phyloP scores from a whole-genome alignment of 768 basidiomycete species.

The Amanita subjunquillea region DNA sequence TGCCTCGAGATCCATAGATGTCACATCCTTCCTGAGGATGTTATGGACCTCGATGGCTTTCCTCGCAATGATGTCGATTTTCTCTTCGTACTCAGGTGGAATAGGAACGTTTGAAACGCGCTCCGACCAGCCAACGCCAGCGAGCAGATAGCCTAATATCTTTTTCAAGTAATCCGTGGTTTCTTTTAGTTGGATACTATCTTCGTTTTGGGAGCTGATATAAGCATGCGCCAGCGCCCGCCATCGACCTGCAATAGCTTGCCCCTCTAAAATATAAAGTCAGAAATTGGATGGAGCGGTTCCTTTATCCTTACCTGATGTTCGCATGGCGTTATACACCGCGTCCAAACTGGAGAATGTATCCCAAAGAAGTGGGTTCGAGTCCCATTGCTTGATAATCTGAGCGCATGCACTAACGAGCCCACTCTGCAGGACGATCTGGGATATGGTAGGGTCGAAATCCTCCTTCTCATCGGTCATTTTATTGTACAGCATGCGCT shows the following conservation, averaged over 20 bases:
- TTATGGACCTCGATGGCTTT: constrained; percentile 30
- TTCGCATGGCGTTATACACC: constrained; percentile 29
- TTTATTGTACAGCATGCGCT: neutral
- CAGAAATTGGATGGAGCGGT: neutral
- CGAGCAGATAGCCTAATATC: neutral
- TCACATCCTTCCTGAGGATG: constrained; percentile 47
- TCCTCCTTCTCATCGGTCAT: neutral
- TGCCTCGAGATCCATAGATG: constrained; percentile 46
- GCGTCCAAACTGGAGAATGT: constrained; percentile 13
- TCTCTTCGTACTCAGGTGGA: neutral
- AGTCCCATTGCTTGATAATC: neutral
- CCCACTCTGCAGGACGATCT: constrained; percentile 33
- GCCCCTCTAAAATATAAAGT: constrained; percentile 22
- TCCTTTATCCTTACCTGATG: constrained; percentile 23
- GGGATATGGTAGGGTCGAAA: constrained; percentile 27
- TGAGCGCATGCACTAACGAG: constrained; percentile 19
- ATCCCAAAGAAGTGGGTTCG: neutral
- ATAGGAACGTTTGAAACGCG: neutral
- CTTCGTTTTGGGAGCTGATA: neutral
- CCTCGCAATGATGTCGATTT: neutral
- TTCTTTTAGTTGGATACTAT: neutral
- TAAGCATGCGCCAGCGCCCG: constrained; percentile 42
- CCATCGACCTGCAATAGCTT: constrained; percentile 45
- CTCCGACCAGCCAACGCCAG: neutral
- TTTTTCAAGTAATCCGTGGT: neutral